Evolutionary conservation across 2,329 filamentous ascomycete genomes (phyloP), one percentile per base, ranked within the genome.

Genomic region (Penicillium glabrum): DNA sequence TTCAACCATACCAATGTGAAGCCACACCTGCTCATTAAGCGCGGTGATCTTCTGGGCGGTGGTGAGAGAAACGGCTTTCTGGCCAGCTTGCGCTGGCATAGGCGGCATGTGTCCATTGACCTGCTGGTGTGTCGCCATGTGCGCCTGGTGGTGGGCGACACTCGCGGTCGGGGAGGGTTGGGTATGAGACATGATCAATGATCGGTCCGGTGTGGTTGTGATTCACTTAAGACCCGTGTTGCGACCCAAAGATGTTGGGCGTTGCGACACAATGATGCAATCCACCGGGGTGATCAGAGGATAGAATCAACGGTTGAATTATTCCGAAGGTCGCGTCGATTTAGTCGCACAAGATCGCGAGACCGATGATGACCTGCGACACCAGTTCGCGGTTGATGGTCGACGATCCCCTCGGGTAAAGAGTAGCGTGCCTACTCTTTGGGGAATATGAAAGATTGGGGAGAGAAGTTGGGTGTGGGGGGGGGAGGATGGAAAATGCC

Each of bases 1-100:
- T 19, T 27, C 7, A 26, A 8, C 0, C 51, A 19, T 88, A 96
- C 92, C 93, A 66, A 98, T 89, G 73, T 95, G 90, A 70, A 96
- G 83, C 93, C 93, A 98, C 54, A 96, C 87, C 48, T 84, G 83
- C 77, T 98, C 93, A 69, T 96, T 98, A 69, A 93, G 84, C 7
- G 85, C 80, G 6, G 86, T 82, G 52, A 96, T 85, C 71, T 91
- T 89, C 67, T 93, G 89, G 65, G 89, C 86, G 23, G 89, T 83
- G 49, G 84, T 82, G 63, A 83, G 80, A 66, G 84, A 85, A 65
- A 86, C 83, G 47, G 75, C 78, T 58, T 81, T 82, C 67, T 83
- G 85, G 54, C 79, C 82, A 13, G 29, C 29, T 62, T 71, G 73
- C 56, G 72, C 66, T 54, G 76, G 79, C 69, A 78, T 74, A 27